Percentiles rank a stretch among this genome's conserved stretches.
phyloP scores from a whole-genome alignment of 345 rosid species.

The Atalantia buxifolia region DNA sequence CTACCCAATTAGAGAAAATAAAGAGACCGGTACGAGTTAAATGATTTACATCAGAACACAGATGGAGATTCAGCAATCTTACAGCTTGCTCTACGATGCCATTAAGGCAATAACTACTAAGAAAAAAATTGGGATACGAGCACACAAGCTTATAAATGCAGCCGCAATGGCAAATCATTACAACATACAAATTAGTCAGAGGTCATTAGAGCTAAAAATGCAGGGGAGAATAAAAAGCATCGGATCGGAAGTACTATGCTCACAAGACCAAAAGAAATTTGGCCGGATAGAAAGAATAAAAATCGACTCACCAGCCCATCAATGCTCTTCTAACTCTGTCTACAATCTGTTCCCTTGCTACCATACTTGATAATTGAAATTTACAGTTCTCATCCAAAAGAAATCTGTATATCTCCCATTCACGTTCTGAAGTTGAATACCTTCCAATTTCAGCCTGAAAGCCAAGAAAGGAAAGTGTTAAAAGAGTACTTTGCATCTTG shows the following conservation, averaged over 20 bases:
- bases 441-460: conserved; percentile 86
- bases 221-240: background rate
- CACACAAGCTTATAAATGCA: background rate
- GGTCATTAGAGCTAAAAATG: background rate
- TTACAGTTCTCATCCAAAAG: conserved; percentile 62
- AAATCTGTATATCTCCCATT: conserved; percentile 90
- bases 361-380: conserved; percentile 30
- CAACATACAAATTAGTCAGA: background rate
- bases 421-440: conserved; percentile 47
- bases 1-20: background rate
- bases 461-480: conserved; percentile 6
- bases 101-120: background rate
- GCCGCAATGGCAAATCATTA: background rate
- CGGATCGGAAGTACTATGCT: conserved; percentile 3
- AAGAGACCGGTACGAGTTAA: background rate
- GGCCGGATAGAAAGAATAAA: background rate
- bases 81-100: background rate
- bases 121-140: background rate
- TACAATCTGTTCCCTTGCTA: conserved; percentile 55
- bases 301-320: conserved; percentile 66
- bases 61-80: background rate
- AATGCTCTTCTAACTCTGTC: conserved; percentile 70
- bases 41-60: background rate
- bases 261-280: conserved; percentile 52
- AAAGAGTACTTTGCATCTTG: background rate